Conservation (phyloP, 2,329 filamentous ascomycete genomes). For the Raffaelea arxii region DNA sequence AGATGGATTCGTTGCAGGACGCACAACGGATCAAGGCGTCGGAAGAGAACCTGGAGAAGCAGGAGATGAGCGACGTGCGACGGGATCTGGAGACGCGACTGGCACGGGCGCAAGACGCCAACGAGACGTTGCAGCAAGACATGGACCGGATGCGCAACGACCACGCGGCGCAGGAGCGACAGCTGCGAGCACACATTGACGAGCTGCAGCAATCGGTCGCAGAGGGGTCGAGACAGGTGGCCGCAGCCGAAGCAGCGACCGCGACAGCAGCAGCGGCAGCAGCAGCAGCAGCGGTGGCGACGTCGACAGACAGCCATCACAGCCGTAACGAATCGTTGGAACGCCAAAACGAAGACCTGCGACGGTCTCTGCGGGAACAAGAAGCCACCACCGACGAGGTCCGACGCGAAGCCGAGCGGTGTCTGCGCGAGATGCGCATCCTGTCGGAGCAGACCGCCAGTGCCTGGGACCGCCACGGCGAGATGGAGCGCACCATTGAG, state of each 20-base stretch:
- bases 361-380: slow-evolving; percentile 59
- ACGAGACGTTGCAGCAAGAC: slow-evolving; percentile 69
- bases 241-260: too few species aligned
- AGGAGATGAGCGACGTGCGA: slow-evolving; percentile 60
- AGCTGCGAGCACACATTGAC: slow-evolving; percentile 55
- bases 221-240: too few species aligned
- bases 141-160: slow-evolving; percentile 63
- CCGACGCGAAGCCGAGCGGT: slow-evolving; percentile 69
- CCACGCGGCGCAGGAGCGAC: slow-evolving; percentile 52
- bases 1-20: slow-evolving; percentile 51
- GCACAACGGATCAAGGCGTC: slow-evolving; percentile 44
- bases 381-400: slow-evolving; percentile 81
- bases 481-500: slow-evolving; percentile 64
- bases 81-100: slow-evolving; percentile 63
- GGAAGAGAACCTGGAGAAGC: slow-evolving; percentile 51
- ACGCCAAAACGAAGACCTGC: slow-evolving; percentile 60
- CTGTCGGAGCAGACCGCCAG: slow-evolving; percentile 72
- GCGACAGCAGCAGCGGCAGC: not conserved
- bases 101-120: slow-evolving; percentile 64
- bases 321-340: slow-evolving; percentile 44
- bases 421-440: slow-evolving; percentile 79
- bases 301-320: slow-evolving; percentile 15
- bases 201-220: slow-evolving; percentile 29
- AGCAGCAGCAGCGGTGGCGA: slow-evolving; percentile 17
- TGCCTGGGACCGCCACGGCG: slow-evolving; percentile 72